Conservation (phyloP, 2,329 filamentous ascomycete species). For the Alternaria longipes region DNA sequence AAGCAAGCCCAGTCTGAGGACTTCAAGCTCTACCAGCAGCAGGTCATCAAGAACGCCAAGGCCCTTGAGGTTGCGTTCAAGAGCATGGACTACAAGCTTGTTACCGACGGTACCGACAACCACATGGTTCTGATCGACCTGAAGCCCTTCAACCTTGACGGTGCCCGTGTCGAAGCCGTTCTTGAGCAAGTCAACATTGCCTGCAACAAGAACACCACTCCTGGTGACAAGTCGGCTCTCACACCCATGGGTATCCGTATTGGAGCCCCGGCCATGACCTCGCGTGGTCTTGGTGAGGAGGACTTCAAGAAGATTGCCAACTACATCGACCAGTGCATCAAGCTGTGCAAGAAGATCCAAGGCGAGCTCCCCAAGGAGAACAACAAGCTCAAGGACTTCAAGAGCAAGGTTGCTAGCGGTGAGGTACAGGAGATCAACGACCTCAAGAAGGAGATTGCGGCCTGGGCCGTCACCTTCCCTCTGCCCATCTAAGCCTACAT, state of each 20-base stretch:
- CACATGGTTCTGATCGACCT: slow-evolving; percentile 94
- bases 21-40: slow-evolving; percentile 91
- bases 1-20: slow-evolving; percentile 91
- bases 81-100: slow-evolving; percentile 81
- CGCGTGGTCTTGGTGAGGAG: slow-evolving; percentile 85
- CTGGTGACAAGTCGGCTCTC: slow-evolving; percentile 91
- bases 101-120: slow-evolving; percentile 95
- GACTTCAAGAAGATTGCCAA: slow-evolving; percentile 83
- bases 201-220: slow-evolving; percentile 99
- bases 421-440: slow-evolving; percentile 82
- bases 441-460: slow-evolving; percentile 87
- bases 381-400: slow-evolving; percentile 99
- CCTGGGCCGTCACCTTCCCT: slow-evolving; percentile 90
- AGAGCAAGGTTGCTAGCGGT: slow-evolving; percentile 83
- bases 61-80: slow-evolving; percentile 77
- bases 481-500: slow-evolving; percentile 72
- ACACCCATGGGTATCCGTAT: slow-evolving; percentile 93
- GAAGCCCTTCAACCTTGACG: slow-evolving; percentile 87
- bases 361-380: slow-evolving; percentile 87
- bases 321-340: slow-evolving; percentile 91
- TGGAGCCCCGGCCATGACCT: slow-evolving; percentile 97
- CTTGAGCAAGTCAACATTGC: slow-evolving; percentile 93
- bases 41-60: slow-evolving; percentile 90
- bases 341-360: slow-evolving; percentile 90
- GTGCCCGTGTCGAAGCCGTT: slow-evolving; percentile 86